Conservation (phyloP, 2,329 filamentous ascomycete genomes). For the Ophiostoma himal-ulmi region DNA sequence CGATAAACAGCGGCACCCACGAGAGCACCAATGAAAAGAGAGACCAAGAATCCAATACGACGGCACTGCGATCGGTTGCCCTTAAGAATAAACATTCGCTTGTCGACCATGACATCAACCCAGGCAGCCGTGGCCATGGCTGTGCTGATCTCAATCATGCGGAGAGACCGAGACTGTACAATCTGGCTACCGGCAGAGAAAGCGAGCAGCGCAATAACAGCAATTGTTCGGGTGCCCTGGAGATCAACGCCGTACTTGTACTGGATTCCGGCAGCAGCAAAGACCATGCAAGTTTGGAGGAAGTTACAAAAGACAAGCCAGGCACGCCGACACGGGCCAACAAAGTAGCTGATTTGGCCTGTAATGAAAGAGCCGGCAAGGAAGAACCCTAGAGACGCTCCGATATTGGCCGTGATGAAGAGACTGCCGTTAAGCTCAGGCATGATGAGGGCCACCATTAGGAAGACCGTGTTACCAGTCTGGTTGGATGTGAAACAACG, state of each 20-base stretch:
- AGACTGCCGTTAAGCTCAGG: slow-evolving; percentile 43
- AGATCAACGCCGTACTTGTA: slow-evolving; percentile 36
- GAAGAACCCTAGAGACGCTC: slow-evolving; percentile 50
- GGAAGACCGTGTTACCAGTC: slow-evolving; percentile 59
- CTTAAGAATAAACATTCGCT: slow-evolving; percentile 39
- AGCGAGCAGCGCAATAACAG: slow-evolving; percentile 47
- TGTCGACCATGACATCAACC: slow-evolving; percentile 55
- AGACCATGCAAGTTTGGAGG: slow-evolving; percentile 50
- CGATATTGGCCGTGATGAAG: slow-evolving; percentile 51
- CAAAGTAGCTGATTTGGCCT: slow-evolving; percentile 50
- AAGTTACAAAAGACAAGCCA: slow-evolving; percentile 52
- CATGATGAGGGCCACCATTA: slow-evolving; percentile 47
- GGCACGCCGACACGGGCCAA: slow-evolving; percentile 45
- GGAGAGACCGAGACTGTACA: slow-evolving; percentile 48
- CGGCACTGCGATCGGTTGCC: slow-evolving; percentile 47
- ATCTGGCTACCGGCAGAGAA: slow-evolving; percentile 55
- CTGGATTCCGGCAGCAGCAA: slow-evolving; percentile 47
- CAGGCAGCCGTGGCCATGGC: slow-evolving; percentile 61
- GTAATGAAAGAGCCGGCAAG: slow-evolving; percentile 49
- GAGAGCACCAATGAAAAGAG: slow-evolving; percentile 45
- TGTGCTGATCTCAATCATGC: slow-evolving; percentile 57
- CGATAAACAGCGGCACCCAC: slow-evolving; percentile 47
- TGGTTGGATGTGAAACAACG: slow-evolving; percentile 60
- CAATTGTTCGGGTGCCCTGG: slow-evolving; percentile 37
- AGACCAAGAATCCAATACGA: slow-evolving; percentile 44